phyloP scores from a whole-genome alignment of 768 basidiomycete genomes.

The Agaricus subrufescens region DNA sequence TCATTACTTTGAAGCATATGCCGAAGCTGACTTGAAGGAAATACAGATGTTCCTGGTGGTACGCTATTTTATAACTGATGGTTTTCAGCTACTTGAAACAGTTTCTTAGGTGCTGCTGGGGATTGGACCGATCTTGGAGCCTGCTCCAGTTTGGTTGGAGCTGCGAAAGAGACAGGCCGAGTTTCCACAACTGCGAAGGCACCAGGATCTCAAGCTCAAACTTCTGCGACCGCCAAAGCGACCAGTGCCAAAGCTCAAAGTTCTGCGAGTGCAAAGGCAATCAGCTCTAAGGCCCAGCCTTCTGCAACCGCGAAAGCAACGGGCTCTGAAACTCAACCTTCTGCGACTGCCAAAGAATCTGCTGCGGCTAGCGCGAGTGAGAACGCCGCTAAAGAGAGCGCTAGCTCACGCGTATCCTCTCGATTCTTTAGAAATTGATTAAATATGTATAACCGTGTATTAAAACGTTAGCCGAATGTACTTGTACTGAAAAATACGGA shows the following conservation, averaged over 20 bases:
- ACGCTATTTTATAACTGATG: background rate
- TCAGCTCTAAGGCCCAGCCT: no score
- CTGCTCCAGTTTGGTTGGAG: slow-evolving; percentile 15
- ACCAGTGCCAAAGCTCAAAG: no score
- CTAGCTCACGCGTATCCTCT: background rate
- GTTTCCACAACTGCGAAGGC: no score
- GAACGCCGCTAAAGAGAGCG: background rate
- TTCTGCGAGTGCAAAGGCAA: no score
- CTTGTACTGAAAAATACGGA: background rate
- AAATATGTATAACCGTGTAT: background rate
- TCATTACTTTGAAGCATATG: no score
- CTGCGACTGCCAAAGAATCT: background rate
- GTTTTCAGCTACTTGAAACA: background rate
- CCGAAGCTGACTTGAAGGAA: background rate
- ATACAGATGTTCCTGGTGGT: slow-evolving; percentile 27
- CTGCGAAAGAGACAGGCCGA: background rate
- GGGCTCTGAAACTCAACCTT: no score
- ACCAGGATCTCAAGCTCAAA: no score
- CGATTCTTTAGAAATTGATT: slow-evolving; percentile 3
- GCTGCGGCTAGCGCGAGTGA: background rate
- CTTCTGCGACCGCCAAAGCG: no score
- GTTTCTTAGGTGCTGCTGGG: slow-evolving; percentile 20
- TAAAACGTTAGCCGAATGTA: background rate
- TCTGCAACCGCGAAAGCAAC: no score
- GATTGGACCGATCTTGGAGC: slow-evolving; percentile 31